Conservation (phyloP, 495 filamentous ascomycete species). For the Penicillium alfredii region DNA sequence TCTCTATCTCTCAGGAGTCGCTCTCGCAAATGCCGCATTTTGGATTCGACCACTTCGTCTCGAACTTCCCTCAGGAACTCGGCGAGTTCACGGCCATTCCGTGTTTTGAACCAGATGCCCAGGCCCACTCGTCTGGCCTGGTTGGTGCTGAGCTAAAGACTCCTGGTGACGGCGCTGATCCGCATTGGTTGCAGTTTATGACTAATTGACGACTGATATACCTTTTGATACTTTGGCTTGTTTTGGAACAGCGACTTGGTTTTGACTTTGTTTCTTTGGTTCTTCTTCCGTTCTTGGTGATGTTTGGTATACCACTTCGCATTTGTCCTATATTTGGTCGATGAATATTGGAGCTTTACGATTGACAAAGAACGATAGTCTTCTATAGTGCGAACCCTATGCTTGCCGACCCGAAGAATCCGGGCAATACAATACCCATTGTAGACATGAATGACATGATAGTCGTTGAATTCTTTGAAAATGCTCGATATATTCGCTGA, state of each 20-base stretch:
- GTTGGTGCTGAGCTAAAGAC: constrained; percentile 24
- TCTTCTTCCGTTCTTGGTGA: no score
- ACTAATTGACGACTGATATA: constrained; percentile 10
- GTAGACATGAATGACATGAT: neutral
- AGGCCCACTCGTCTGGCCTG: constrained; percentile 16
- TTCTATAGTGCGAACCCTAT: neutral
- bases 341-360: no score
- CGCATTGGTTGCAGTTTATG: constrained; percentile 39
- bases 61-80: constrained; percentile 43
- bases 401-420: neutral
- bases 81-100: constrained; percentile 45
- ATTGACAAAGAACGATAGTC: no score
- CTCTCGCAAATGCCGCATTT: constrained; percentile 36
- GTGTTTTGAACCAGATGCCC: constrained; percentile 39
- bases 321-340: neutral
- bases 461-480: constrained; percentile 1
- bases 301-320: neutral
- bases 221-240: neutral
- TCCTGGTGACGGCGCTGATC: constrained; percentile 18
- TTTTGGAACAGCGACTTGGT: neutral
- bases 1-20: constrained; percentile 25
- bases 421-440: neutral
- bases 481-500: no score
- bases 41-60: constrained; percentile 43
- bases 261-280: neutral